A percentile compares a stretch with the other conserved stretches of the same genome.
These are phyloP conservation scores for Quercus aquifolioides DNA, from an alignment of 306 rosid genomes.

Conservation along the genomic window DNA sequence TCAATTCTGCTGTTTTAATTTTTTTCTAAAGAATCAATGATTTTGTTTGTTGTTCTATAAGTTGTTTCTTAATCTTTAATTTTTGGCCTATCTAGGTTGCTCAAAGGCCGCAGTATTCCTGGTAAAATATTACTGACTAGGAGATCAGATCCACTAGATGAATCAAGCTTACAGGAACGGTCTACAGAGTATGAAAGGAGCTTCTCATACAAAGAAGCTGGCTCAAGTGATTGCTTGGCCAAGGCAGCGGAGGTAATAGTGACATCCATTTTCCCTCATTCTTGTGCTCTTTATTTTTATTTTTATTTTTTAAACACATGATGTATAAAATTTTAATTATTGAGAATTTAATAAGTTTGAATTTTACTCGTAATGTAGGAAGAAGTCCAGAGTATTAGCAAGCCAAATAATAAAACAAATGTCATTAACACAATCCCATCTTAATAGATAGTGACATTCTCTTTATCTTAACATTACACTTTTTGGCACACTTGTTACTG, in stretches of 20 bases:
- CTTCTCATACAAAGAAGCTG: slow-evolving; percentile 53
- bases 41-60: background rate
- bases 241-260: slow-evolving; percentile 53
- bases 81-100: slow-evolving; percentile 53
- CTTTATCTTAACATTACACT: too few species aligned
- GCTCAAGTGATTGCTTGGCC: slow-evolving; percentile 49
- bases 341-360: background rate
- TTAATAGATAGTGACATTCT: too few species aligned
- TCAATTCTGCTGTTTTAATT: background rate
- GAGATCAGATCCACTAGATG: slow-evolving; percentile 45
- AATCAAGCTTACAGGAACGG: slow-evolving; percentile 33
- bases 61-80: background rate
- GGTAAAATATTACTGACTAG: slow-evolving; percentile 73
- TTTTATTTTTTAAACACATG: background rate
- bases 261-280: background rate
- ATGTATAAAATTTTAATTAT: background rate
- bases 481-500: background rate
- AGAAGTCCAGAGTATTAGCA: slow-evolving; percentile 44
- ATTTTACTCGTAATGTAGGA: slow-evolving; percentile 52
- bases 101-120: slow-evolving; percentile 88
- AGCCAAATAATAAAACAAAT: slow-evolving; percentile 28
- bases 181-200: slow-evolving; percentile 56
- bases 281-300: background rate
- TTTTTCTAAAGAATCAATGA: background rate
- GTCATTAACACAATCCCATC: slow-evolving; percentile 25